A percentile compares a stretch with the other conserved stretches of the same genome.
Conservation (phyloP, 805 yeast species). For the Pichia pseudocactophila region DNA sequence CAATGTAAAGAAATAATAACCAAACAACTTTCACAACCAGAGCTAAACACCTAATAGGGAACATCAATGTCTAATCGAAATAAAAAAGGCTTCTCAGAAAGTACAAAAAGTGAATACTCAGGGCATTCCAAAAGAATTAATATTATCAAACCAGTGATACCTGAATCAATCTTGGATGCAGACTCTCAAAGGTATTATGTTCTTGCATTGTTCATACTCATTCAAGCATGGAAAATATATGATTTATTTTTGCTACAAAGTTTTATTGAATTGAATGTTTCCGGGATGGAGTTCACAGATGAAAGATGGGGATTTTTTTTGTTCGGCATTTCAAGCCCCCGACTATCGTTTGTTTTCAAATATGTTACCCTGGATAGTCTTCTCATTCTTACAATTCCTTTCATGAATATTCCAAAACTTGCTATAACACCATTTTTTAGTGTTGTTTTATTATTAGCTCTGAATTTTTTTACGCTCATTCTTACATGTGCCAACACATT, state of each 20-base stretch:
- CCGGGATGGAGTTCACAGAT: background rate
- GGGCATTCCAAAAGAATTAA: background rate
- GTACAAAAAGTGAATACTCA: too few relatives aligned
- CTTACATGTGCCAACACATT: conserved; percentile 43
- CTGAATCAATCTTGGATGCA: conserved; percentile 56
- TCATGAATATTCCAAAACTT: conserved; percentile 66
- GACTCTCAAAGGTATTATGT: conserved; percentile 69
- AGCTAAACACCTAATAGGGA: too few relatives aligned
- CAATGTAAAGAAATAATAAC: too few relatives aligned
- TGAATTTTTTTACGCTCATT: conserved; percentile 45
- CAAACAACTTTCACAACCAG: too few relatives aligned
- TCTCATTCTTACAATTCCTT: conserved; percentile 62
- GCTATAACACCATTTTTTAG: conserved; percentile 54
- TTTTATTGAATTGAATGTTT: conserved; percentile 23
- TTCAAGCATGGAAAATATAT: conserved; percentile 83
- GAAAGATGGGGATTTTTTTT: conserved; percentile 12
- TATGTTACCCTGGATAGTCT: conserved; percentile 67
- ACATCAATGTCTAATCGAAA: background rate
- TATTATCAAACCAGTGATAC: conserved; percentile 38
- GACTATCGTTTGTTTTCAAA: conserved; percentile 56
- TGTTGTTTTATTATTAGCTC: conserved; percentile 34
- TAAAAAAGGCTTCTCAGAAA: background rate
- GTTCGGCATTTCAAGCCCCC: conserved; percentile 34
- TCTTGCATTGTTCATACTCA: conserved; percentile 53
- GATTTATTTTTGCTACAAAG: conserved; percentile 52